Base-by-base conservation (phyloP, 179 eudicot species). In the Silene vulgaris region DNA sequence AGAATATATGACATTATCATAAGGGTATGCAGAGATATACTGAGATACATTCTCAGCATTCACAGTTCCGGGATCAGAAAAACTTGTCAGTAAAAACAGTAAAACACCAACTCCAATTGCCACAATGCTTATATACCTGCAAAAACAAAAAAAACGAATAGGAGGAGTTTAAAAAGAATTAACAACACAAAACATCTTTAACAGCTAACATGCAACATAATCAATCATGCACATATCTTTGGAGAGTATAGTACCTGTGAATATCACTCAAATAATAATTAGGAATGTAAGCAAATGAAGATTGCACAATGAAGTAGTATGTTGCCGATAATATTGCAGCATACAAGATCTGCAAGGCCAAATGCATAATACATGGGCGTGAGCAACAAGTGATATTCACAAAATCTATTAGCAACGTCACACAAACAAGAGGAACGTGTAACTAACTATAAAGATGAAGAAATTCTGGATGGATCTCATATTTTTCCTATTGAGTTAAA, bases 51-150 rank as follows among this genome's bases (percentile, higher is more conserved):
- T 95, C 62, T 88, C 88, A 21, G 85, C 85, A 76, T 83, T 92
- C 72, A 95, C 91, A 73, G 90, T 88, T 82, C 99, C 99, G 65
- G 99, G 97, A 80, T 95, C 97, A 79, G 97, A 87, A 84, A 92
- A 90, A 85, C 99, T 90, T 48, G 97, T 88, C 84, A 92, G 76
- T 65, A 93, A 84, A 77, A 95, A 95, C 32, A 95, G 97, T 73
- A 89, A 32, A 79, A 92, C 77, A 82, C 99, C 99, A 64, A 90
- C 86, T 76, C 87, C 97, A 81, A 91, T 89, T 32, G 96, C 99
- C 80, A 87, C 73, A 73, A 87, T 45, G 83, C 99, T 95, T 75
- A 75, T 85, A 85, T 88, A 93, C 90, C 99, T 95, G 90, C 85
- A 86, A 73, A 69, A 85, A 71, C n/a, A 23, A 74, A 81, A 74